A percentile compares a stretch with the other conserved stretches of the same genome.
These are phyloP conservation scores for Volvox africanus DNA, from an alignment of 139 green algal genomes.

Conservation along the genomic window DNA sequence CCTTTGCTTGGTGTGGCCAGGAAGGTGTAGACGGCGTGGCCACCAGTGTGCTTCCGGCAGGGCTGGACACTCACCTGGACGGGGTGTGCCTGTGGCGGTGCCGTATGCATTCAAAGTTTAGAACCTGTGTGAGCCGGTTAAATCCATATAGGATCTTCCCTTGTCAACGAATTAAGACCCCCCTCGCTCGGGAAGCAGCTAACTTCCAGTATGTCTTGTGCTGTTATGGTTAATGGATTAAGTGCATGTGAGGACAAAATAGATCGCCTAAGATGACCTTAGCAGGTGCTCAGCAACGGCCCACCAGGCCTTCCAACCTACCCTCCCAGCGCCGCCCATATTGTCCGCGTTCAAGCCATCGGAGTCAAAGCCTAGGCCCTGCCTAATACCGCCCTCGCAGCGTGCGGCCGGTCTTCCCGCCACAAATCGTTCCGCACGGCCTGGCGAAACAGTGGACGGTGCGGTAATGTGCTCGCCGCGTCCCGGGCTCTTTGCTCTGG, in stretches of 20 bases:
- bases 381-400: neutral
- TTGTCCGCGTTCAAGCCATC: neutral
- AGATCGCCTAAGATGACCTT: too few relatives aligned
- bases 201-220: too few relatives aligned
- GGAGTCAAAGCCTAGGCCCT: neutral
- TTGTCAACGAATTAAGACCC: too few relatives aligned
- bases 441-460: neutral
- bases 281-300: too few relatives aligned
- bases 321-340: neutral
- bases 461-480: neutral
- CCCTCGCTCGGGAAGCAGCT: too few relatives aligned
- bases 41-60: neutral
- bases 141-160: too few relatives aligned
- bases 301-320: neutral
- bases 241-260: too few relatives aligned
- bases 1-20: neutral
- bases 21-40: slow-evolving; percentile 39
- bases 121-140: too few relatives aligned
- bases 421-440: neutral
- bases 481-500: neutral
- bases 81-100: neutral
- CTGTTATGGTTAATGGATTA: too few relatives aligned
- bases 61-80: neutral
- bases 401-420: neutral
- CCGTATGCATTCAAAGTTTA: too few relatives aligned